These are phyloP conservation scores for Pseudozyma flocculosa DNA, from an alignment of 1,284 basidiomycete genomes.

Conservation along the genomic window DNA sequence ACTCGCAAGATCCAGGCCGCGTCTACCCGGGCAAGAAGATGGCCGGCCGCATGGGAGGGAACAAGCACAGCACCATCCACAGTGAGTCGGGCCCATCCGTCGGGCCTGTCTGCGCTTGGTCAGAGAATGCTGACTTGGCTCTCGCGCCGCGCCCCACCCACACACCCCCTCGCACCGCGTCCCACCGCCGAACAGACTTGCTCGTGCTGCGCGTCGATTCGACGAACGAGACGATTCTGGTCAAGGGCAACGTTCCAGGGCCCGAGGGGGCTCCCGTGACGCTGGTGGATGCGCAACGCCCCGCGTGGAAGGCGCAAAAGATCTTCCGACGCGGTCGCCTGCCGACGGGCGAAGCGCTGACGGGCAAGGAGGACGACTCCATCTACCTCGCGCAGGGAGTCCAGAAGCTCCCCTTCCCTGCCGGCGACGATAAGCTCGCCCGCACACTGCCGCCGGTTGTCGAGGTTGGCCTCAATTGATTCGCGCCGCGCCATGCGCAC, in stretches of 20 bases:
- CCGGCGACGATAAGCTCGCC: constrained; percentile 78
- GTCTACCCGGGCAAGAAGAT: constrained; percentile 97
- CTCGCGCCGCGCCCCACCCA: no score
- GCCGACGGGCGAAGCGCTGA: constrained; percentile 65
- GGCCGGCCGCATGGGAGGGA: constrained; percentile 88
- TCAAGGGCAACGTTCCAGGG: constrained; percentile 67
- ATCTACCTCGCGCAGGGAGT: constrained; percentile 82
- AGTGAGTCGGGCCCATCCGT: no score
- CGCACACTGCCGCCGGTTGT: constrained; percentile 60
- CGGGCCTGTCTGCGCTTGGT: no score
- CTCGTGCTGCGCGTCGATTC: constrained; percentile 85
- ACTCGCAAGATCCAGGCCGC: constrained; percentile 84
- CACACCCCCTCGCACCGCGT: no score
- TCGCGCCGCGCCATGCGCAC: no score
- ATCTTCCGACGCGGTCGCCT: constrained; percentile 47
- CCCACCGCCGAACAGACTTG: constrained; percentile 60
- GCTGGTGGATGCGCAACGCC: constrained; percentile 52
- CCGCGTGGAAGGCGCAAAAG: constrained; percentile 50
- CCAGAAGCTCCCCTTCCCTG: constrained; percentile 83
- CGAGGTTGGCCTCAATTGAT: constrained; percentile 45
- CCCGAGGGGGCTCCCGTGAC: constrained; percentile 61
- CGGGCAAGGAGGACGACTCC: constrained; percentile 69
- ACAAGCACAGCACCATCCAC: constrained; percentile 63
- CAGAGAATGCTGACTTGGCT: no score
- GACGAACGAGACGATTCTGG: constrained; percentile 80